These are phyloP conservation scores for Hymenotorrendiella dingleyae DNA, from an alignment of 2,329 filamentous ascomycete genomes.

Conservation along the genomic window DNA sequence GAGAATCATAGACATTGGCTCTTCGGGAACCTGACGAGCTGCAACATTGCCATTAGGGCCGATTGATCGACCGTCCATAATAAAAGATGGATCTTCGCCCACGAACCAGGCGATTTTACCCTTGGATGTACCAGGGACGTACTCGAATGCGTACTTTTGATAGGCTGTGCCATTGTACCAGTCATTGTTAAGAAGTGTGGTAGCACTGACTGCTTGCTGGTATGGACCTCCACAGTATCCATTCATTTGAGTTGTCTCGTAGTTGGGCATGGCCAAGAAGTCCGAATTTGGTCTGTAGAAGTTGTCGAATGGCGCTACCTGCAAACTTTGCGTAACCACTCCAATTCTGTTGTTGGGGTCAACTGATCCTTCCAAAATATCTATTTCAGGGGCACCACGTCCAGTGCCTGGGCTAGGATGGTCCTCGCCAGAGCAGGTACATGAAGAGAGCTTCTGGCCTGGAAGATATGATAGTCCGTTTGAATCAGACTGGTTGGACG, in stretches of 20 bases:
- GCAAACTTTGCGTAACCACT: slow-evolving; percentile 33
- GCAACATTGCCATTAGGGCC: slow-evolving; percentile 48
- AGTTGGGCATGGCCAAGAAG: slow-evolving; percentile 45
- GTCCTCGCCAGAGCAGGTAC: slow-evolving; percentile 56
- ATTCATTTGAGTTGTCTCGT: slow-evolving; percentile 43
- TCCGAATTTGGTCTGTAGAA: slow-evolving; percentile 47
- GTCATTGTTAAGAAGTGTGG: slow-evolving; percentile 46
- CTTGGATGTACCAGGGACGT: slow-evolving; percentile 38
- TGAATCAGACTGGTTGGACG: slow-evolving; percentile 60
- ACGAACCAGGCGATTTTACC: slow-evolving; percentile 47
- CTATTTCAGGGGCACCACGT: slow-evolving; percentile 63
- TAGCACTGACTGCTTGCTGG: slow-evolving; percentile 50
- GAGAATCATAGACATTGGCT: slow-evolving; percentile 48
- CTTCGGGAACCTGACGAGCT: slow-evolving; percentile 42
- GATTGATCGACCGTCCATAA: slow-evolving; percentile 45
- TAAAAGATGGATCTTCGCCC: slow-evolving; percentile 44
- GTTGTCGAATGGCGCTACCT: slow-evolving; percentile 34
- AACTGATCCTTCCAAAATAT: slow-evolving; percentile 58
- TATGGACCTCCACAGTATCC: slow-evolving; percentile 47
- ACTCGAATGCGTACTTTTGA: slow-evolving; percentile 51
- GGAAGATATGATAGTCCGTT: slow-evolving; percentile 61
- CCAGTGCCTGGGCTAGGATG: slow-evolving; percentile 61
- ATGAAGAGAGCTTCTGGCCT: slow-evolving; percentile 62
- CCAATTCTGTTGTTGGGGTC: slow-evolving; percentile 32
- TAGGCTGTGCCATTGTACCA: slow-evolving; percentile 50